phyloP scores from a whole-genome alignment of 129 eudicot species.

The Ambrosia trifida region DNA sequence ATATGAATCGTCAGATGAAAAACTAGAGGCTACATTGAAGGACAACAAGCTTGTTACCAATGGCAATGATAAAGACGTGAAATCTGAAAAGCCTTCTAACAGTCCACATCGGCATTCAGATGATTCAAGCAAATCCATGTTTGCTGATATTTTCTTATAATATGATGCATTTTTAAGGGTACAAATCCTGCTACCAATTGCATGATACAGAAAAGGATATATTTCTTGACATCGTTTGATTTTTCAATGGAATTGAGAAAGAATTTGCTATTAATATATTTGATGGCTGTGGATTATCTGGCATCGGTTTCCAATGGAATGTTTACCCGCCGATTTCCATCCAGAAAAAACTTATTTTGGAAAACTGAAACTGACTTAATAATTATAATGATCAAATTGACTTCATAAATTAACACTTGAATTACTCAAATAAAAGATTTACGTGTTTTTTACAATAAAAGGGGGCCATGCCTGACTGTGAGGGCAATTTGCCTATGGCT shows the following conservation, averaged over 20 bases:
- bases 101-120: conserved; percentile 32
- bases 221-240: conserved; percentile 32
- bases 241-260: conserved; percentile 10
- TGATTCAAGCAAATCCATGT: conserved; percentile 67
- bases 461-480: too few species aligned
- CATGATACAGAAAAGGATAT: conserved; percentile 24
- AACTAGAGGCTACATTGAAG: conserved; percentile 48
- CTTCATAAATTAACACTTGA: too few species aligned
- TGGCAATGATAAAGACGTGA: conserved; percentile 38
- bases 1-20: conserved; percentile 38
- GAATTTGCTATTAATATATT: conserved; percentile 14
- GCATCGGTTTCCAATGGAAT: conserved; percentile 25
- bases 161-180: not conserved
- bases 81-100: conserved; percentile 39
- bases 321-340: conserved; percentile 23
- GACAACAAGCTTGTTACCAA: conserved; percentile 32
- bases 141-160: not conserved
- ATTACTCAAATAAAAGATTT: too few species aligned
- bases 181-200: too few species aligned
- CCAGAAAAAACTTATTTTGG: too few species aligned
- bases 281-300: conserved; percentile 29
- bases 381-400: too few species aligned
- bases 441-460: conserved; percentile 14
- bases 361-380: too few species aligned
- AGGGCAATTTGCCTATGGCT: too few species aligned